Evolutionary conservation across 768 basidiomycete genomes (phyloP).

Genomic region (Pleurotus pulmonarius): DNA sequence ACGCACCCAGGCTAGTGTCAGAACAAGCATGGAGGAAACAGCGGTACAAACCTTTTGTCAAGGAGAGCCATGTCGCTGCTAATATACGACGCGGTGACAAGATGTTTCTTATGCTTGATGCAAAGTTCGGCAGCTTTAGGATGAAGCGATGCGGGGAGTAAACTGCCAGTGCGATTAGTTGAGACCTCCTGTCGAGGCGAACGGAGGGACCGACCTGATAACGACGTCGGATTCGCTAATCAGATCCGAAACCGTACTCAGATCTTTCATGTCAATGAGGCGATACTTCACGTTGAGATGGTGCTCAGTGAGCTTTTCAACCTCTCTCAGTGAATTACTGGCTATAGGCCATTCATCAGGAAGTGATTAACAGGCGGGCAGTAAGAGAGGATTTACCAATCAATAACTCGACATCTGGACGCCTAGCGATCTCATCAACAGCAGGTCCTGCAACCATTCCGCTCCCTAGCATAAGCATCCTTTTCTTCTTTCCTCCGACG

Average conservation of each 20-base stretch:
- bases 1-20: too few relatives aligned
- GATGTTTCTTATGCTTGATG: constrained; percentile 62
- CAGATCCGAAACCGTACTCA: constrained; percentile 40
- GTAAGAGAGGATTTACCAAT: constrained; percentile 56
- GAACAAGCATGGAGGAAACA: not conserved
- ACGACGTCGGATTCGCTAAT: constrained; percentile 73
- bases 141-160: constrained; percentile 79
- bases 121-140: constrained; percentile 68
- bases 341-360: constrained; percentile 36
- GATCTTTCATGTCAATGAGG: constrained; percentile 57
- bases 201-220: constrained; percentile 56
- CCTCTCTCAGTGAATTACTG: constrained; percentile 66
- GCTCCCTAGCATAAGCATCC: constrained; percentile 79
- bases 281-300: constrained; percentile 52
- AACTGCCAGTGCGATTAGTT: constrained; percentile 34
- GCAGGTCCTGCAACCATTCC: constrained; percentile 96
- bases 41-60: constrained; percentile 47
- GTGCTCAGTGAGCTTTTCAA: constrained; percentile 39
- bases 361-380: too few relatives aligned
- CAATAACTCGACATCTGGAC: constrained; percentile 61
- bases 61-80: constrained; percentile 72
- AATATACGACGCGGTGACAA: constrained; percentile 91
- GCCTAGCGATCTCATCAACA: constrained; percentile 64
- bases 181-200: too few relatives aligned
- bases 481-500: constrained; percentile 43